Conservation (phyloP, 495 filamentous ascomycete species). For the Cercophora scortea region DNA sequence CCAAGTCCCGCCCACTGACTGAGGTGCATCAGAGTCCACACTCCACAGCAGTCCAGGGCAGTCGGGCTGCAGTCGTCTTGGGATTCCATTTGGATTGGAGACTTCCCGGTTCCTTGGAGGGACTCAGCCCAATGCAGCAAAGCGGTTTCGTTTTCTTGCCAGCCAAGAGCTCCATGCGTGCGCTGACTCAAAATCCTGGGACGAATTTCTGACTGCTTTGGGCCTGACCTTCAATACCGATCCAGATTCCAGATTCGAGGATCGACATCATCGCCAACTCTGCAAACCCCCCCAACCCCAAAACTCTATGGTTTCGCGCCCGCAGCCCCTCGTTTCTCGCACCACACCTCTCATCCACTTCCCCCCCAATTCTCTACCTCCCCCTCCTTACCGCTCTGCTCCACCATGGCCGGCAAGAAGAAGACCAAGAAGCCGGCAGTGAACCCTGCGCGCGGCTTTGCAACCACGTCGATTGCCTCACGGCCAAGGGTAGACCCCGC, state of each 20-base stretch:
- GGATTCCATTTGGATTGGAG: not conserved
- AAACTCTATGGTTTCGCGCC: not conserved
- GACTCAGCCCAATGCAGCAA: conserved; percentile 14
- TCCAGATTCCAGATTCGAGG: not conserved
- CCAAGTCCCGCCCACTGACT: no score
- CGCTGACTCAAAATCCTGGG: not conserved
- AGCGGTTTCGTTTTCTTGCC: conserved; percentile 24
- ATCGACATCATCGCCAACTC: not conserved
- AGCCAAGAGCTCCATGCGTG: conserved; percentile 3
- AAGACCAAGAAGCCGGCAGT: conserved; percentile 79
- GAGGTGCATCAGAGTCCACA: no score
- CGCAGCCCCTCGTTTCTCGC: not conserved
- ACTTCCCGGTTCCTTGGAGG: conserved; percentile 4
- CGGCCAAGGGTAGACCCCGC: conserved; percentile 48
- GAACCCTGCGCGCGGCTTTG: conserved; percentile 86
- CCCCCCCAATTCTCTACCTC: not conserved
- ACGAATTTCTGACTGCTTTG: not conserved
- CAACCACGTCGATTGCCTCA: conserved; percentile 82
- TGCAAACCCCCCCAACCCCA: not conserved
- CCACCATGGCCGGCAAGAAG: conserved; percentile 68
- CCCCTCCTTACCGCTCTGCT: not conserved
- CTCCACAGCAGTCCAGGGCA: no score
- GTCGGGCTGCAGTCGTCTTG: no score
- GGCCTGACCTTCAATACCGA: conserved; percentile 1
- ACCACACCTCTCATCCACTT: not conserved